These are phyloP conservation scores for Kodamaea sp. DNA, from an alignment of 1,139 yeast species.

Conservation along the genomic window DNA sequence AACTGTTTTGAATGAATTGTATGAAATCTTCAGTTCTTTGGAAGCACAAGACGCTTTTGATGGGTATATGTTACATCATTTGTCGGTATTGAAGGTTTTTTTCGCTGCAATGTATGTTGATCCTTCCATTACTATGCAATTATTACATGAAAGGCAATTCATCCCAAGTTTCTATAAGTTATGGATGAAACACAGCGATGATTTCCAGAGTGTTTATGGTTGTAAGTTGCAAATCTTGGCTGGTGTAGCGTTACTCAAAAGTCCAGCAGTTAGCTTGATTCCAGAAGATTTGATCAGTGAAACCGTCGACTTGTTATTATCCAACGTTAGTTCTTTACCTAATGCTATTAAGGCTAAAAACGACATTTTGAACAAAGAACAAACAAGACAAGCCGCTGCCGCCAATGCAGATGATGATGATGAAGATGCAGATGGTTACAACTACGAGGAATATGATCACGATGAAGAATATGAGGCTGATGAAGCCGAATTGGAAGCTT, in stretches of 20 bases:
- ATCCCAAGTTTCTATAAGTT: slow-evolving; percentile 38
- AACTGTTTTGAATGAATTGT: slow-evolving; percentile 36
- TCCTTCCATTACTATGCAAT: slow-evolving; percentile 35
- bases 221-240: slow-evolving; percentile 52
- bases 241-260: slow-evolving; percentile 27
- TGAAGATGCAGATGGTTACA: slow-evolving; percentile 27
- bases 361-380: slow-evolving; percentile 39
- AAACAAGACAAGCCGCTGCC: slow-evolving; percentile 22
- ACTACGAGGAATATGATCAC: slow-evolving; percentile 25
- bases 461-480: slow-evolving; percentile 45
- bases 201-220: slow-evolving; percentile 54
- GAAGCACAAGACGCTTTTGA: slow-evolving; percentile 43
- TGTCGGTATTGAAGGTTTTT: slow-evolving; percentile 43
- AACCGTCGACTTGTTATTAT: slow-evolving; percentile 37
- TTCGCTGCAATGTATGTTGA: slow-evolving; percentile 41
- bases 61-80: slow-evolving; percentile 46
- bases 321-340: slow-evolving; percentile 45
- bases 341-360: slow-evolving; percentile 45
- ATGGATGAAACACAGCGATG: slow-evolving; percentile 47
- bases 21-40: slow-evolving; percentile 31
- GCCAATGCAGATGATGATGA: slow-evolving; percentile 26
- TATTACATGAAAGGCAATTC: slow-evolving; percentile 37
- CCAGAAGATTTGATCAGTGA: slow-evolving; percentile 40
- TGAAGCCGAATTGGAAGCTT: slow-evolving; percentile 53
- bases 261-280: slow-evolving; percentile 13